Conservation (phyloP, 805 yeast species). For the Hanseniaspora taiwanica region DNA sequence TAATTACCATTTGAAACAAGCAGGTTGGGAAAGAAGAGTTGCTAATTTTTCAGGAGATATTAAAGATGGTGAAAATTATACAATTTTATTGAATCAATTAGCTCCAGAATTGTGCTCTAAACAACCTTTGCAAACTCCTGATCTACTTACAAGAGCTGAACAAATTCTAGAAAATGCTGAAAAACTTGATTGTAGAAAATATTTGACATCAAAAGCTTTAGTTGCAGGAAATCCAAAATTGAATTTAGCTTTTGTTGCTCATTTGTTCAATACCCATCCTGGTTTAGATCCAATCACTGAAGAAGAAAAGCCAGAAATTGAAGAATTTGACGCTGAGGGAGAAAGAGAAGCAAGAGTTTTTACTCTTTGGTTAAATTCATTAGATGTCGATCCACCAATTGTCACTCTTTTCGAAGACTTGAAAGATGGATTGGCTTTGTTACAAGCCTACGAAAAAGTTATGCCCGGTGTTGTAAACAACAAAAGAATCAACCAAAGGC, state of each 20-base stretch:
- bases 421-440: slow-evolving; percentile 77
- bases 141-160: slow-evolving; percentile 73
- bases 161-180: slow-evolving; percentile 80
- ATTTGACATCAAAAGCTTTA: slow-evolving; percentile 82
- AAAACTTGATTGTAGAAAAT: slow-evolving; percentile 81
- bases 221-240: slow-evolving; percentile 95
- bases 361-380: slow-evolving; percentile 91
- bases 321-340: slow-evolving; percentile 98
- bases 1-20: slow-evolving; percentile 88
- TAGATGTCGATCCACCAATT: slow-evolving; percentile 93
- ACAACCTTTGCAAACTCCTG: slow-evolving; percentile 67
- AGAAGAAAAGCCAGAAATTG: slow-evolving; percentile 82
- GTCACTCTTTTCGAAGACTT: slow-evolving; percentile 85
- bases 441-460: slow-evolving; percentile 92
- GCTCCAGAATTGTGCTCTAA: slow-evolving; percentile 73
- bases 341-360: slow-evolving; percentile 98
- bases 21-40: slow-evolving; percentile 79
- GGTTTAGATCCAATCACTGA: slow-evolving; percentile 94
- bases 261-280: slow-evolving; percentile 90
- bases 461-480: slow-evolving; percentile 81
- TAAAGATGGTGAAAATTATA: slow-evolving; percentile 89
- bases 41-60: slow-evolving; percentile 78
- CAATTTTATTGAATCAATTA: slow-evolving; percentile 77
- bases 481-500: slow-evolving; percentile 72
- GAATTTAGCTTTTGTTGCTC: slow-evolving; percentile 95